Base-by-base conservation (phyloP, 1,284 basidiomycete genomes). In the Melampsora larici-populina region DNA sequence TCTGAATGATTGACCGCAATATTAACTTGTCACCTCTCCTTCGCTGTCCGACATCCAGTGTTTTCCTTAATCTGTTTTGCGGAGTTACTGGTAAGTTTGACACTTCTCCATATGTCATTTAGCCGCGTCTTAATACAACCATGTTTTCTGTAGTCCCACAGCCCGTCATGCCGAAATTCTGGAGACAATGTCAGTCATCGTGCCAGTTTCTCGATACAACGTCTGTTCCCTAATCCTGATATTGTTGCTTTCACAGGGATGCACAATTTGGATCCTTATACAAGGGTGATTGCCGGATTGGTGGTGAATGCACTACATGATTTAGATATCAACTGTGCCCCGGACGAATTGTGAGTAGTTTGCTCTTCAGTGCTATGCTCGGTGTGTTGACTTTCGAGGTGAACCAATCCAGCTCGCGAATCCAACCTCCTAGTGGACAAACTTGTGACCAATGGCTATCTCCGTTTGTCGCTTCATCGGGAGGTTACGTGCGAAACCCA, bases 271-370 rank as follows among this genome's bases (percentile, higher is more conserved):
- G 51, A 70, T 58, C 68, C 85, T 1, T 80, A 81, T 51, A 81
- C 80, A 1, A 79, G 79, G 62, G 70, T 82, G 29, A 79, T 81
- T 71, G 78, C 81, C 31, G 85, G 92, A 17, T 90, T 96, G 86
- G 85, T 94, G 71, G 88, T 91, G 0, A 93, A 91, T 18, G 92
- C 92, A 81, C 86, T 97, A 33, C 89, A 92, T 82, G 92, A 90
- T 21, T 86, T 93, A 9, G 80, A 82, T 0, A 90, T 97, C 77
- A 83, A 81, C 48, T 95, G 93, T 85, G 86, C 87, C 55, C 81
- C 85, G 0, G 86, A 88, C 70, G 92, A 94, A 82, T 92, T 90
- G 81, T 85, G 86, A n/a, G 80, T 87, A 26, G 91, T 92, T 86
- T 84, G 86, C 78, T 90, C 93, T 0, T 92, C 92, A 0, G 89